Evolutionary conservation across 768 basidiomycete species (phyloP).

Genomic region (Mycena kentingensis): DNA sequence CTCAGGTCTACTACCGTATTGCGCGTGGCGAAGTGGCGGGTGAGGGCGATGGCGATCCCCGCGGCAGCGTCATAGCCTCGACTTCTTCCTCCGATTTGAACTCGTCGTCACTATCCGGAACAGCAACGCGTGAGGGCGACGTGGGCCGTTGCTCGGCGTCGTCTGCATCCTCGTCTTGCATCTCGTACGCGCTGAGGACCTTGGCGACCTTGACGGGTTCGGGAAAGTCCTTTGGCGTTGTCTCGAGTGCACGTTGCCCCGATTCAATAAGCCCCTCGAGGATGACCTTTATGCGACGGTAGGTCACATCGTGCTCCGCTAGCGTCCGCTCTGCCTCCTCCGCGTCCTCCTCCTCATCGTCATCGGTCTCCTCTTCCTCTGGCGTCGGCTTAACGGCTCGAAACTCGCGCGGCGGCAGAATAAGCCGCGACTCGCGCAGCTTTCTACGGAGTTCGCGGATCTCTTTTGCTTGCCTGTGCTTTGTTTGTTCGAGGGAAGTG

Average conservation of each 20-base stretch:
- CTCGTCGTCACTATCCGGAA: constrained; percentile 23
- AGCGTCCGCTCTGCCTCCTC: constrained; percentile 34
- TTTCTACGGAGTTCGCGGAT: constrained; percentile 83
- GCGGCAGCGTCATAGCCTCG: constrained; percentile 38
- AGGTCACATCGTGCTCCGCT: constrained; percentile 54
- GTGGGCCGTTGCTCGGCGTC: constrained; percentile 28
- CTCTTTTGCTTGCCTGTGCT: constrained; percentile 79
- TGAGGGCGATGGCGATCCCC: constrained; percentile 25
- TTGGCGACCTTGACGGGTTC: constrained; percentile 53
- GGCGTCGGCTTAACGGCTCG: constrained; percentile 56
- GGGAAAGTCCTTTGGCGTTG: constrained; percentile 52
- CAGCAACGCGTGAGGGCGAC: constrained; percentile 25
- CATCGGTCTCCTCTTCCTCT: constrained; percentile 46
- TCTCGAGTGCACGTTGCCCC: constrained; percentile 64
- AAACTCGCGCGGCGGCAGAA: constrained; percentile 68
- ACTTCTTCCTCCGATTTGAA: constrained; percentile 44
- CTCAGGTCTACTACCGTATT: constrained; percentile 28
- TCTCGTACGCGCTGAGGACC: constrained; percentile 74
- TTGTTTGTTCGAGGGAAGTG: constrained; percentile 74
- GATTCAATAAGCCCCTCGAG: constrained; percentile 62
- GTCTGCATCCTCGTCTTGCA: constrained; percentile 37
- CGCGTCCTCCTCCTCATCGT: constrained; percentile 45
- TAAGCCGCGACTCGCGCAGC: constrained; percentile 78
- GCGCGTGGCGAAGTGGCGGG: constrained; percentile 38
- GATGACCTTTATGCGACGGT: constrained; percentile 62